These are phyloP conservation scores for Monosporozyma siamensis DNA, from an alignment of 805 yeast species.

Conservation along the genomic window DNA sequence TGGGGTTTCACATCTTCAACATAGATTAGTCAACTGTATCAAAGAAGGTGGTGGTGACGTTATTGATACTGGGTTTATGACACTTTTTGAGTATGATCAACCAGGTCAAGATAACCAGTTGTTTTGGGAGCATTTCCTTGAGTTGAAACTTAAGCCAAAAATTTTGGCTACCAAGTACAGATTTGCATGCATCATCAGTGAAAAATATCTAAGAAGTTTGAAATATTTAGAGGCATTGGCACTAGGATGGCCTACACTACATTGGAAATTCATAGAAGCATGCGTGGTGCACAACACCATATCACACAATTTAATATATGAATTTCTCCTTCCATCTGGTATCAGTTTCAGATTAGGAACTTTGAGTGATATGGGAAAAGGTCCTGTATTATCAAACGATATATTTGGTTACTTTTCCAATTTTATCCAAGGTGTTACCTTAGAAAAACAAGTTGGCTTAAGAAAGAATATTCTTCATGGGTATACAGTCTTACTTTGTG, in stretches of 20 bases:
- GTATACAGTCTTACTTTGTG: constrained; percentile 30
- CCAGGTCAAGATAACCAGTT: constrained; percentile 3
- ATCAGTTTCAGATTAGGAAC: constrained; percentile 38
- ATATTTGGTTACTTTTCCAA: constrained; percentile 36
- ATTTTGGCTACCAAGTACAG: constrained; percentile 17
- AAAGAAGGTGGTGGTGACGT: constrained; percentile 37
- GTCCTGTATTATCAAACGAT: constrained; percentile 40
- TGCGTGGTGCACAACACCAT: constrained; percentile 29
- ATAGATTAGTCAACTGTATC: constrained; percentile 31
- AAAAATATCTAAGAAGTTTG: constrained; percentile 50
- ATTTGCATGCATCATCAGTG: constrained; percentile 62
- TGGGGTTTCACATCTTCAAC: constrained; percentile 26
- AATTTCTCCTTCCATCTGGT: constrained; percentile 67
- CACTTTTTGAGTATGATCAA: constrained; percentile 14
- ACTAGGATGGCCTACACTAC: constrained; percentile 78
- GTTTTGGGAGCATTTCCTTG: constrained; percentile 2
- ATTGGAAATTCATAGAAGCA: constrained; percentile 46
- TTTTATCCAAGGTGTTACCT: constrained; percentile 22
- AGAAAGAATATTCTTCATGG: constrained; percentile 21
- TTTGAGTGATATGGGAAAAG: constrained; percentile 6
- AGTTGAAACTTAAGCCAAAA: constrained; percentile 9
- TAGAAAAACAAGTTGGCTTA: constrained; percentile 34
- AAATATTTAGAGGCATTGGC: constrained; percentile 73
- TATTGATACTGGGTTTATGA: constrained; percentile 29
- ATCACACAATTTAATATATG: constrained; percentile 32